Evolutionary conservation across 176 grass and related monocot species (phyloP), one percentile per base, ranked within the genome.

Genomic region (Rhynchospora tenuis): DNA sequence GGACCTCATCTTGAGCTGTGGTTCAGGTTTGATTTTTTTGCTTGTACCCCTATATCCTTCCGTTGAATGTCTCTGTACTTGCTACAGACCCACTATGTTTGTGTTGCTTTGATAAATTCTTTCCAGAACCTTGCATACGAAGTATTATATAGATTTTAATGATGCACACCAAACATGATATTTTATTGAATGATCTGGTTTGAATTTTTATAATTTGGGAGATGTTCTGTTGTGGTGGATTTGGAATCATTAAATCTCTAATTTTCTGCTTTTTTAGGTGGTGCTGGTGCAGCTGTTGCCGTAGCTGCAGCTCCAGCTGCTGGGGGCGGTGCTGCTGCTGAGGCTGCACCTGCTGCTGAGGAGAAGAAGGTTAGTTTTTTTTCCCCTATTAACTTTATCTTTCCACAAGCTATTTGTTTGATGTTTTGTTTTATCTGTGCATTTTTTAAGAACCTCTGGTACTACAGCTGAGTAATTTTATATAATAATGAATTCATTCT

Each of bases 1-100:
- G 1, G 95, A 97, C 62, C 92, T 97, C 66, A 91, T 94, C 78
- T 86, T 91, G 71, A 91, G 90, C 59, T 87, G 93, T 3, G 92
- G 95, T 91, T 92, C 90, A 57, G 92, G 95, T 97, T 90, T 70
- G 38, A 73, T 81, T 85, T 84, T 5, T 54, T 55, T 17, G 13
- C 16, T 51, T 11, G 45, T 11, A 19, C 54, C 16, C 0, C 38
- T 7, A 48, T 56, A 7, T 56, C 6, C 4, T 6, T 20, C 14
- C 16, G 19, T 50, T 24, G 50, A 38, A 44, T 47, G 9, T 64
- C 6, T 28, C 14, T 52, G 55, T 76, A 59, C 11, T 19, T 85
- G 4, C 22, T 55, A 38, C 33, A 38, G 2, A 38, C 33, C 33
- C 33, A 4, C 2, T 38, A 4, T 38, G 33, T 38, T 38, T 33